Base-by-base conservation (phyloP, 306 rosid genomes). In the Vigna mungo region DNA sequence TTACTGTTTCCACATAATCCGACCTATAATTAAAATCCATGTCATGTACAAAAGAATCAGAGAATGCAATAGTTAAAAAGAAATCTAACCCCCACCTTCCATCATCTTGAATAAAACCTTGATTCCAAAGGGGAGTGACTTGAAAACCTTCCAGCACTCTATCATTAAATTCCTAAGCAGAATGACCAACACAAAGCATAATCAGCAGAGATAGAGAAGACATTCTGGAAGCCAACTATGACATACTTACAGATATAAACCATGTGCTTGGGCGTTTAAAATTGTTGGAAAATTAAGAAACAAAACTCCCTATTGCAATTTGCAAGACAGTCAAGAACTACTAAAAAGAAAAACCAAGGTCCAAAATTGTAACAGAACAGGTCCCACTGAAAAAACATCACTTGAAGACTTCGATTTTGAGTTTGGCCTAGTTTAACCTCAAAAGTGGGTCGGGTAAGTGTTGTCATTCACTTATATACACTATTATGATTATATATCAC, bases 111-210 rank as follows among this genome's bases (percentile, higher is more conserved):
- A 94, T 90, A 80, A 80, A 90, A 37, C 98, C 98, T 84, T 94
- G 98, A 84, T 94, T 65, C 97, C 97, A 94, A 43, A 92, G 85
- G 51, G 98, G 97, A 67, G 90, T 94, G 67, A 90, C 98, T 89
- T 94, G 98, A 85, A 94, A 94, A 72, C 98, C 98, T 90, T 94
- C 92, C 85, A 48, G 13, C 67, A 94, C 97, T 80, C 82, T 90
- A 67, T 73, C 75, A 59, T 88, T n/a, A 71, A 94, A 94, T 66
- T 94, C 98, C 98, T 94, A 67, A 3, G 55, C 74, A 85, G 72
- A 49, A 70, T 41, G 46, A 58, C 68, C 77, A 77, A 62, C 10
- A 74, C 14, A 25, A 37, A 32, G 56, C 75, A 73, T 25, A 65
- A n/a, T 11, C 14, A 72, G 77, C 1, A 25, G 2, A 60, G 68